Evolutionary conservation across 768 basidiomycete species (phyloP).

Genomic region (Rhodosporidiobolus odoratus): DNA sequence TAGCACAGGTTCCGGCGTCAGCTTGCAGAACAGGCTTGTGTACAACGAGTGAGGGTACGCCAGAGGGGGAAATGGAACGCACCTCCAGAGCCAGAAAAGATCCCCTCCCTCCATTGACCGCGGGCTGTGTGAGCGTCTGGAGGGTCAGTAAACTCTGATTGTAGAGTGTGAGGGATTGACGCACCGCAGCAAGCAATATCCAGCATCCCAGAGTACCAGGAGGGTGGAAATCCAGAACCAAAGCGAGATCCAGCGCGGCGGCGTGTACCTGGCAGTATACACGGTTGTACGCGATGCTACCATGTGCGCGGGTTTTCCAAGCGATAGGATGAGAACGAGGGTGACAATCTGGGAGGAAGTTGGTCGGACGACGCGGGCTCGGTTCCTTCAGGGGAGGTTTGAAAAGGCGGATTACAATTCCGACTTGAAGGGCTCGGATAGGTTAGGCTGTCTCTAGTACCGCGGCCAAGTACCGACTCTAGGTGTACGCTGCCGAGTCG

Average conservation of each 20-base stretch:
- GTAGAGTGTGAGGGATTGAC: neutral
- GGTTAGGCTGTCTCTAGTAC: no score
- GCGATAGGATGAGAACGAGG: no score
- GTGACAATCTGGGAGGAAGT: no score
- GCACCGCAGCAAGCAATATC: constrained; percentile 4
- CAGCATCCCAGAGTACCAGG: constrained; percentile 23
- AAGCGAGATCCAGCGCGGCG: neutral
- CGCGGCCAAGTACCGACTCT: no score
- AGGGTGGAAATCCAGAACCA: constrained; percentile 19
- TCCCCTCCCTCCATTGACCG: constrained; percentile 44
- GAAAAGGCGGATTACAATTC: no score
- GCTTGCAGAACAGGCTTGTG: neutral
- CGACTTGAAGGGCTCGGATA: no score
- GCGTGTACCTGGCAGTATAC: neutral
- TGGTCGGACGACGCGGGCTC: no score
- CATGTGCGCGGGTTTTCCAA: no score
- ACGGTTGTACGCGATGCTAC: neutral
- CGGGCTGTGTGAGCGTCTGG: constrained; percentile 22
- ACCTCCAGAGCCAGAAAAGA: constrained; percentile 44
- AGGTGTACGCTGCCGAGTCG: no score
- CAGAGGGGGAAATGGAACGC: constrained; percentile 30
- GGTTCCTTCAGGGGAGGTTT: no score
- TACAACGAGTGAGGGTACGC: no score
- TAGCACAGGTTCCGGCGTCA: neutral
- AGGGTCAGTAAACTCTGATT: neutral